phyloP scores from a whole-genome alignment of 2,329 filamentous ascomycete species.

The Claviceps sp. region DNA sequence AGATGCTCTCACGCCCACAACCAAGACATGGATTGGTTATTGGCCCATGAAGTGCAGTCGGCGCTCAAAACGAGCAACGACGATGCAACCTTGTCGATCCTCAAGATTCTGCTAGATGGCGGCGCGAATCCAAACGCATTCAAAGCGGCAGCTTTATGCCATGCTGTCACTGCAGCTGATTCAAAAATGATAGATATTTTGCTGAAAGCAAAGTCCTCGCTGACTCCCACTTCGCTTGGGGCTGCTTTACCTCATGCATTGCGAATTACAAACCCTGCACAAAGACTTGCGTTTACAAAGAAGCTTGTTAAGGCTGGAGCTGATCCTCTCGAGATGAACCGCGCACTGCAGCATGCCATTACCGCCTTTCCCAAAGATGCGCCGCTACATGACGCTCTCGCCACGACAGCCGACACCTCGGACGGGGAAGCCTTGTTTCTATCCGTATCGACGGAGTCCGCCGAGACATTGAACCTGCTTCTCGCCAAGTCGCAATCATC shows the following conservation, averaged over 20 bases:
- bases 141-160: slow-evolving; percentile 36
- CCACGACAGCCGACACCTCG: slow-evolving; percentile 32
- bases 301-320: slow-evolving; percentile 37
- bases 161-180: slow-evolving; percentile 33
- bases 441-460: slow-evolving; percentile 31
- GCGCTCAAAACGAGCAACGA: slow-evolving; percentile 22
- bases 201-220: slow-evolving; percentile 23
- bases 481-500: slow-evolving; percentile 25
- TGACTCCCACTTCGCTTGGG: slow-evolving; percentile 30
- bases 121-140: slow-evolving; percentile 43
- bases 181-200: slow-evolving; percentile 34
- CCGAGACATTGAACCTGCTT: slow-evolving; percentile 33
- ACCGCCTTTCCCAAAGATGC: slow-evolving; percentile 33
- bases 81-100: slow-evolving; percentile 27
- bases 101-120: slow-evolving; percentile 33
- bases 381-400: slow-evolving; percentile 32
- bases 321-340: slow-evolving; percentile 32
- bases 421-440: slow-evolving; percentile 35
- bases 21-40: slow-evolving; percentile 29
- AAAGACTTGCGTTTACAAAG: slow-evolving; percentile 36
- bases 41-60: slow-evolving; percentile 37
- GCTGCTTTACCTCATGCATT: slow-evolving; percentile 39
- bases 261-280: slow-evolving; percentile 35
- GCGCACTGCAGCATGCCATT: slow-evolving; percentile 38
- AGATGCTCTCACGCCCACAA: slow-evolving; percentile 28